These are phyloP conservation scores for Xenosphaeropsis pyriputrescens DNA, from an alignment of 2,329 filamentous ascomycete genomes.

Conservation along the genomic window DNA sequence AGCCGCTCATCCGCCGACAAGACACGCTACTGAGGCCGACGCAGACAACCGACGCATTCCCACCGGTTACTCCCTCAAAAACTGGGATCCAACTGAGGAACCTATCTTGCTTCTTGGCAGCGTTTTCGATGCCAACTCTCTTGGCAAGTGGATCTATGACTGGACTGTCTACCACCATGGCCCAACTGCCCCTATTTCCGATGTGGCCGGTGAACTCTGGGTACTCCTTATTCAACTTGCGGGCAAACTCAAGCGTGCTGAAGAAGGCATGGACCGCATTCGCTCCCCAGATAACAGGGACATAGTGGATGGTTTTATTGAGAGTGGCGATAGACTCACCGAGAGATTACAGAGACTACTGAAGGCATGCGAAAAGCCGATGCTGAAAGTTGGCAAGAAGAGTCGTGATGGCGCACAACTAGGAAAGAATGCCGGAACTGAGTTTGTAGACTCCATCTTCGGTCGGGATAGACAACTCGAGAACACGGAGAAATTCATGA, in stretches of 20 bases:
- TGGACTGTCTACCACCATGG: conserved; percentile 93
- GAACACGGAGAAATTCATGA: conserved; percentile 87
- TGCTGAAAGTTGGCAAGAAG: conserved; percentile 82
- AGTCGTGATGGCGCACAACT: conserved; percentile 55
- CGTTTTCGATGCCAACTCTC: conserved; percentile 92
- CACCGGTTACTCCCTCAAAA: conserved; percentile 84
- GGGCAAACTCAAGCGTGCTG: conserved; percentile 83
- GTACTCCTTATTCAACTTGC: conserved; percentile 85
- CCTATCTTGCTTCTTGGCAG: conserved; percentile 90
- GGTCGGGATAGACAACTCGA: conserved; percentile 81
- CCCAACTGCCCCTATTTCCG: conserved; percentile 67
- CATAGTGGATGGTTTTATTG: conserved; percentile 80
- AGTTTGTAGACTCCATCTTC: conserved; percentile 94
- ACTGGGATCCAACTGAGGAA: conserved; percentile 91
- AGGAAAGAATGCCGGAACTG: conserved; percentile 81
- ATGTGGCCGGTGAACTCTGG: conserved; percentile 92
- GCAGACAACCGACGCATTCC: conserved; percentile 61
- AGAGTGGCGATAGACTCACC: conserved; percentile 75
- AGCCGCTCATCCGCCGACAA: conserved; percentile 18
- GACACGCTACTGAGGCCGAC: conserved; percentile 42
- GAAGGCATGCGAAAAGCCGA: conserved; percentile 84
- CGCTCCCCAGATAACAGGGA: conserved; percentile 60
- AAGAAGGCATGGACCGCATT: conserved; percentile 62
- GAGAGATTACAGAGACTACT: conserved; percentile 74
- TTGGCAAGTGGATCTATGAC: conserved; percentile 99